Evolutionary conservation across 768 basidiomycete species (phyloP), one percentile per base, ranked within the genome.

Genomic region (Boletus speciosus): DNA sequence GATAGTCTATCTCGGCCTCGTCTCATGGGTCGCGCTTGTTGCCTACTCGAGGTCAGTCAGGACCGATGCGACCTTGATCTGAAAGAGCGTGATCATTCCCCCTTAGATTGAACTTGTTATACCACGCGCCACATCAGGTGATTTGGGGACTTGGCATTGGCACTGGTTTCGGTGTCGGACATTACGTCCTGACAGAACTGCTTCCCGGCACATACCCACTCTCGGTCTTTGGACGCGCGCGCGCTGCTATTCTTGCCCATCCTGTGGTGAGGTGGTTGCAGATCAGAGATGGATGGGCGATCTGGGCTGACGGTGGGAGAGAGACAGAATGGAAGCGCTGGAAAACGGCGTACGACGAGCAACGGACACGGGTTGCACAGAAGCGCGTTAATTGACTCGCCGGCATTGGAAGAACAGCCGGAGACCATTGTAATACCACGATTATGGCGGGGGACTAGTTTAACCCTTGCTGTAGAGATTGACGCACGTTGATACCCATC

Each of bases 291-390:
- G 88, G 91, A 6, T 93, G 91, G 91, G 79, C 76, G 11, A 73
- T 91, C 1, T 93, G 88, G 86, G 61, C 74, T 4, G 90, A 93
- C 66, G 86, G 85, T n/a, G 90, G 90, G 3, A 76, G 80, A 25
- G 88, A 88, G 65, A 72, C 62, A 21, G 88, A 89, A 57, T 93
- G 88, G 86, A 62, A 68, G 54, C 67, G 70, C 27, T 93, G 90
- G 90, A 78, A 79, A 56, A 60, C 61, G 16, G 74, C 76, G 61
- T 87, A 85, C 79, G 79, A 83, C 40, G 73, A 67, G 49, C 74
- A 65, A 51, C 67, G 42, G 38, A 41, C 53, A 16, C 61, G 42
- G 45, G 58, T 52, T 60, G 54, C 12, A 51, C 52, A 42, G 34
- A 69, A 61, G 37, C 70, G 60, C 4, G 29, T 9, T 16, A 10